These are phyloP conservation scores for Rhodotorula kratochvilovae DNA, from an alignment of 768 basidiomycete genomes.

Conservation along the genomic window DNA sequence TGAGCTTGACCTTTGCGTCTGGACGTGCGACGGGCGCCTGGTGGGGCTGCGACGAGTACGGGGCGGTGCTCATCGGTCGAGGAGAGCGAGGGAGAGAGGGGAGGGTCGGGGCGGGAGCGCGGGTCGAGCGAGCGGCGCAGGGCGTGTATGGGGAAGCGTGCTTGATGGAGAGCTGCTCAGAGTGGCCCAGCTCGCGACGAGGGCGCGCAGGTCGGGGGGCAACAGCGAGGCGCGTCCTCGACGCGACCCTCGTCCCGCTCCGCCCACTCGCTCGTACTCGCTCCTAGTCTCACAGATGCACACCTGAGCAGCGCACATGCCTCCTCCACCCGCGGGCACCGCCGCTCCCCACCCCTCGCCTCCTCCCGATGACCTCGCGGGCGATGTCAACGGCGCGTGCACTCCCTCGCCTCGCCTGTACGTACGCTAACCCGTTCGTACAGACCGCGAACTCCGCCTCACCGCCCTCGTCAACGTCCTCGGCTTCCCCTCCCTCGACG, in stretches of 20 bases:
- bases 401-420: not conserved
- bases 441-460: constrained; percentile 15
- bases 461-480: constrained; percentile 19
- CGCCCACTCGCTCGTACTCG: not conserved
- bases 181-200: too few relatives aligned
- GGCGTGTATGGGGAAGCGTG: not conserved
- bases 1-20: constrained; percentile 34
- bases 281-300: not conserved
- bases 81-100: not conserved
- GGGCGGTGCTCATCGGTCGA: not conserved
- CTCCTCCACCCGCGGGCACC: not conserved
- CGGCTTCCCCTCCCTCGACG: constrained; percentile 29
- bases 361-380: not conserved
- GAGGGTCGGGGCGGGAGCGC: not conserved
- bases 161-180: too few relatives aligned
- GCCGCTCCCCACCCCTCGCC: not conserved
- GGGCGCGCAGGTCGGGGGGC: too few relatives aligned
- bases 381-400: not conserved
- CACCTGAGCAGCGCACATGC: not conserved
- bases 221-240: not conserved
- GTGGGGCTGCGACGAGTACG: not conserved
- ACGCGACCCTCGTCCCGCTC: not conserved
- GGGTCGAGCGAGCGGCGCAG: not conserved
- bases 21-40: constrained; percentile 20
- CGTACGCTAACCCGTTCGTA: not conserved